Evolutionary conservation across 1,139 yeast species (phyloP), one percentile per base, ranked within the genome.

Genomic region (Martiniozyma asiatica): DNA sequence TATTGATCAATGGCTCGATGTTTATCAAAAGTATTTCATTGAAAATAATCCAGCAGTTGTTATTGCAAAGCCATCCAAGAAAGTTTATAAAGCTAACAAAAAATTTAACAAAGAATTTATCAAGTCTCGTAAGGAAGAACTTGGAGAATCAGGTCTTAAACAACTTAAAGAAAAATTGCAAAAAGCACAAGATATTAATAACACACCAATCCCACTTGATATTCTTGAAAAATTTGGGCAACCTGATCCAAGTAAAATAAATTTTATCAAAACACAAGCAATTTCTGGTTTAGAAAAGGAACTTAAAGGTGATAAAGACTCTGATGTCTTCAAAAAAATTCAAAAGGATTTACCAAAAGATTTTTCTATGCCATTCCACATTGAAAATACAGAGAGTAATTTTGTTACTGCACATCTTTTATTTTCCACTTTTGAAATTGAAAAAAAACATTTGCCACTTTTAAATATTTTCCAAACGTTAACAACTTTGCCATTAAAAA

Each of bases 351-450:
- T 63, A 1, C 75, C 77, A 7, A 40, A 44, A 1, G 58, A 64
- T 22, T 66, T 77, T 41, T 87, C 93, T 6, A 53, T 85, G 24
- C 76, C 73, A 40, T 53, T 85, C 33, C 93, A 85, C 48, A 68
- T 80, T 44, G 96, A 89, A 53, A 71, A 77, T 39, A 79, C 71
- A 50, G 68, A 73, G 33, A 81, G 96, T 2, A 75, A 80, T 46
- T 89, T 89, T 51, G 71, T 82, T 15, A 73, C 80, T n/a, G 62
- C 84, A 14, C 68, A 73, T 37, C 50, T 84, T 21, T 56, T 79
- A 21, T 53, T 81, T 46, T 73, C 92, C 2, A 68, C 93, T 0
- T 59, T 68, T 7, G 61, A 55, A n/a, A 61, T 85, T 4, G 73
- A 75, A 20, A 63, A 67, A 22, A 52, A 58, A 2, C 56, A 77